These are phyloP conservation scores for Sporothrix brunneoviolacea DNA, from an alignment of 2,329 filamentous ascomycete species.

Conservation along the genomic window DNA sequence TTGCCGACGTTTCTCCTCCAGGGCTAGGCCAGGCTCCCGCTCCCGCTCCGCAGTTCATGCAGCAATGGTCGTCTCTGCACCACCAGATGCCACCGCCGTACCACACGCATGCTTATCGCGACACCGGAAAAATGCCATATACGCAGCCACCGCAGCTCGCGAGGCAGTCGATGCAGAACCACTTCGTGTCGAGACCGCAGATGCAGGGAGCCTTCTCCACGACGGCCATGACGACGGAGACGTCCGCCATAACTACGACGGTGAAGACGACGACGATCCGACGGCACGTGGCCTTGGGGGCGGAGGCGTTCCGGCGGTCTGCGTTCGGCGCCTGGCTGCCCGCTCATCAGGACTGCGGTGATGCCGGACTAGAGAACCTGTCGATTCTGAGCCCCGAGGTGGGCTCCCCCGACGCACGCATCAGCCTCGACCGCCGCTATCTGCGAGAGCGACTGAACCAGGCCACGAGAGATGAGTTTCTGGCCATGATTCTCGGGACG, in stretches of 20 bases:
- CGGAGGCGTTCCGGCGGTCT: constrained; percentile 40
- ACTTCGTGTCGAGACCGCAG: too few species aligned
- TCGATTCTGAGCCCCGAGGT: constrained; percentile 36
- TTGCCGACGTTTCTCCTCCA: constrained; percentile 19
- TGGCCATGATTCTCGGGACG: constrained; percentile 57
- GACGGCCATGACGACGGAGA: not conserved
- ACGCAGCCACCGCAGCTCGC: too few species aligned
- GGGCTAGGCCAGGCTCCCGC: too few species aligned
- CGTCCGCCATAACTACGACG: not conserved
- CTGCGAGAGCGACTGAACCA: constrained; percentile 39
- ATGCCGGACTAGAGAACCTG: constrained; percentile 38
- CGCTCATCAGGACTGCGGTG: constrained; percentile 36
- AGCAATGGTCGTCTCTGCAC: too few species aligned
- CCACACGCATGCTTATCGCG: too few species aligned
- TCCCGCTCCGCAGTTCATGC: not conserved
- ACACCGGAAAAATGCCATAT: too few species aligned
- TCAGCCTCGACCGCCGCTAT: constrained; percentile 25
- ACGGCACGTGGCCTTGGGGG: constrained; percentile 25
- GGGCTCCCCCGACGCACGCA: constrained; percentile 30
- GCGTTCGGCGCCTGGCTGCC: constrained; percentile 49
- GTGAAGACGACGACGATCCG: too few species aligned
- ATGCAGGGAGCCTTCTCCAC: too few species aligned
- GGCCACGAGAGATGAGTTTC: constrained; percentile 51
- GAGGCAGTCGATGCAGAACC: too few species aligned
- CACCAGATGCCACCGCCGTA: too few species aligned